Conservation (phyloP, 495 filamentous ascomycete species). For the Daldinia loculata region DNA sequence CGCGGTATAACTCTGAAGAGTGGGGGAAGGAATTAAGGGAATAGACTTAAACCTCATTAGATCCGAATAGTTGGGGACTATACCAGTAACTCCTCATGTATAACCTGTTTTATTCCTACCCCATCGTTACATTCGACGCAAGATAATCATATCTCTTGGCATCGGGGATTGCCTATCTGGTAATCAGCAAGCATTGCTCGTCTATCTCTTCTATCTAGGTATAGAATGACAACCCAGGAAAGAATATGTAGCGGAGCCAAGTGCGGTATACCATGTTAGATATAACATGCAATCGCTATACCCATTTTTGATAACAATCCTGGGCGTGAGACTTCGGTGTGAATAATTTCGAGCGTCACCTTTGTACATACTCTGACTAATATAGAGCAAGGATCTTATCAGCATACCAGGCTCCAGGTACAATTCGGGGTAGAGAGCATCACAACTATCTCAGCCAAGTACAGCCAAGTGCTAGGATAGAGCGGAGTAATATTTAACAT, state of each 20-base stretch:
- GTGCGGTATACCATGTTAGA: not conserved
- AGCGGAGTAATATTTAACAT: conserved; percentile 24
- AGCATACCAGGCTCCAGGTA: conserved; percentile 11
- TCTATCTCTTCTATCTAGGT: not conserved
- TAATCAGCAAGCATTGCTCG: not conserved
- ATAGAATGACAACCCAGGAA: not conserved
- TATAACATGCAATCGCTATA: not conserved
- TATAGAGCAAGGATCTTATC: conserved; percentile 35
- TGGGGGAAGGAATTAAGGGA: conserved; percentile 10
- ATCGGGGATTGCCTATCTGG: conserved; percentile 21
- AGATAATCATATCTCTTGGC: conserved; percentile 10
- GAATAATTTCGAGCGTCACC: not conserved
- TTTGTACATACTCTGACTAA: conserved; percentile 8
- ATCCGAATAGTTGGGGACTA: conserved; percentile 26
- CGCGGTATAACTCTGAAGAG: conserved; percentile 7
- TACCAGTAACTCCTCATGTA: conserved; percentile 7
- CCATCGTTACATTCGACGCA: conserved; percentile 21
- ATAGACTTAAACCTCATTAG: not conserved
- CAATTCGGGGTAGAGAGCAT: not conserved
- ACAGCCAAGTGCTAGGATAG: conserved; percentile 8
- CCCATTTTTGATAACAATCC: not conserved
- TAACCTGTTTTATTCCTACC: conserved; percentile 7
- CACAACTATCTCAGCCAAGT: not conserved
- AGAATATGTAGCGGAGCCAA: not conserved
- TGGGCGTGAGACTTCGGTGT: not conserved